Evolutionary conservation across 331 rosid species (phyloP).

Genomic region (Prunus yedoensis): DNA sequence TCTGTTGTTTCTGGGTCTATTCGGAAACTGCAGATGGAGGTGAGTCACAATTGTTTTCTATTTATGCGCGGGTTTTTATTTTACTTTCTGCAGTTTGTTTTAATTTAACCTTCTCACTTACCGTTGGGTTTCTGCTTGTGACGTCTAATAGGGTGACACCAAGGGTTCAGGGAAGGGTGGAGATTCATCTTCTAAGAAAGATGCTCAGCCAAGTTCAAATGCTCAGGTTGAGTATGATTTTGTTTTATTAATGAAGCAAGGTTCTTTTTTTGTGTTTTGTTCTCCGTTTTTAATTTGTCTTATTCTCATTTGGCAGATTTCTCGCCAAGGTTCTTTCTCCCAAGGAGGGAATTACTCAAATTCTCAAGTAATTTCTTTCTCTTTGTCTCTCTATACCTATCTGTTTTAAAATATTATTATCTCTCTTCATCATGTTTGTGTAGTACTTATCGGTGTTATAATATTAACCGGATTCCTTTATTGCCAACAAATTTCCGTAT

Average conservation of each 20-base stretch:
- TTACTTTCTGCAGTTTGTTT: slow-evolving; percentile 4
- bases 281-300: neutral
- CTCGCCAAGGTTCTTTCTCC: slow-evolving; percentile 77
- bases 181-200: slow-evolving; percentile 73
- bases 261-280: neutral
- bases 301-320: slow-evolving; percentile 43
- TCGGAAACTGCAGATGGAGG: slow-evolving; percentile 82
- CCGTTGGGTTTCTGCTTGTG: slow-evolving; percentile 25
- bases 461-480: neutral
- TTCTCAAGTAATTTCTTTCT: slow-evolving; percentile 65
- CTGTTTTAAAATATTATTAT: neutral
- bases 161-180: slow-evolving; percentile 90
- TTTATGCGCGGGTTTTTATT: neutral
- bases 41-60: slow-evolving; percentile 37
- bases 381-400: slow-evolving; percentile 6
- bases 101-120: neutral
- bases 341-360: slow-evolving; percentile 65
- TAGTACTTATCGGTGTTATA: neutral
- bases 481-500: neutral
- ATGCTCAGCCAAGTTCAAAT: slow-evolving; percentile 60
- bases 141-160: slow-evolving; percentile 73
- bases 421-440: neutral
- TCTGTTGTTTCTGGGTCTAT: slow-evolving; percentile 22
- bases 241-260: neutral
- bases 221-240: slow-evolving; percentile 57